These are phyloP conservation scores for Populus simonii DNA, from an alignment of 345 rosid species.

Conservation along the genomic window DNA sequence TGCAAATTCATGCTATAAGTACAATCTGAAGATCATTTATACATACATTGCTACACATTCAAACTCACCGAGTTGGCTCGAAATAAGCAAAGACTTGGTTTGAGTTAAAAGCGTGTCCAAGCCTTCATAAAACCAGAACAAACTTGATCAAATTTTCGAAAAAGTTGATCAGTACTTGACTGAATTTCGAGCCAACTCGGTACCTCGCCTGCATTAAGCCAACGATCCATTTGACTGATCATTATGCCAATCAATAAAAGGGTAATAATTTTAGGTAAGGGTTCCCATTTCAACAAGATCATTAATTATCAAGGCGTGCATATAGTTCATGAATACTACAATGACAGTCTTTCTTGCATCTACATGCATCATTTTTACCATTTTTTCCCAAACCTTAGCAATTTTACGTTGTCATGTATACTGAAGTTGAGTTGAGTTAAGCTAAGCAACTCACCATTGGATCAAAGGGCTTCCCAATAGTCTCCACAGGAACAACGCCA, in stretches of 20 bases:
- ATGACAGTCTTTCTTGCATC: background rate
- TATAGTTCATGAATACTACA: background rate
- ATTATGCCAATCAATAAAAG: slow-evolving; percentile 21
- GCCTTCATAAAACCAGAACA: slow-evolving; percentile 55
- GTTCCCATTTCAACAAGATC: background rate
- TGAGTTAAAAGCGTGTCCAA: slow-evolving; percentile 46
- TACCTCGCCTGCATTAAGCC: slow-evolving; percentile 52
- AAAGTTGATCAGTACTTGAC: slow-evolving; percentile 48
- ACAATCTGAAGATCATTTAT: background rate
- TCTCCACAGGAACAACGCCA: slow-evolving; percentile 80
- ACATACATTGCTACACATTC: background rate
- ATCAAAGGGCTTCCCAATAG: slow-evolving; percentile 82
- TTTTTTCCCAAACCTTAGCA: background rate
- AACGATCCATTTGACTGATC: slow-evolving; percentile 26
- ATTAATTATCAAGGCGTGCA: background rate
- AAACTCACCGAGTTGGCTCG: slow-evolving; percentile 55
- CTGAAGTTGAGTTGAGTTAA: slow-evolving; percentile 3
- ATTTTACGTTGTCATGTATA: background rate
- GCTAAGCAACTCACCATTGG: slow-evolving; percentile 70
- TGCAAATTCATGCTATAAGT: background rate
- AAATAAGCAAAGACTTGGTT: slow-evolving; percentile 47
- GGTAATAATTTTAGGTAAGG: background rate
- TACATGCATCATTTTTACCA: no score
- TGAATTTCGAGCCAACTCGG: slow-evolving; percentile 62
- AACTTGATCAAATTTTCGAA: slow-evolving; percentile 41